Percentiles rank a stretch among this genome's conserved stretches.
Evolutionary conservation across 441 rosid species (phyloP).

Genomic region (Populus trichocarpa): DNA sequence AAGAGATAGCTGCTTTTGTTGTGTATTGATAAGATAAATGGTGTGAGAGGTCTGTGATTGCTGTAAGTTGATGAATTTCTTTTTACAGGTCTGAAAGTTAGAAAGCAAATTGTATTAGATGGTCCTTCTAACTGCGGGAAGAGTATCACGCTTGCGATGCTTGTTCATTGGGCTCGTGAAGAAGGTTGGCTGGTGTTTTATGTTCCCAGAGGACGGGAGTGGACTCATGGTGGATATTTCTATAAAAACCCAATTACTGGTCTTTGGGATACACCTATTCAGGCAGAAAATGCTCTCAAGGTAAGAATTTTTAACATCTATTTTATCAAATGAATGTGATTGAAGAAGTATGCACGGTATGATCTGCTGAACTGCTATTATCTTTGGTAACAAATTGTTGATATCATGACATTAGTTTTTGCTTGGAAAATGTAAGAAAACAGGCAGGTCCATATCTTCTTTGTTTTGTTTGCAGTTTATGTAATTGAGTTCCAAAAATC

Average conservation of each 20-base stretch:
- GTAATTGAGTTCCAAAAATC: background rate
- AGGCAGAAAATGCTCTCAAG: conserved; percentile 82
- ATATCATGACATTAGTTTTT: background rate
- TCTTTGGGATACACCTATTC: conserved; percentile 92
- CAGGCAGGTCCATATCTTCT: background rate
- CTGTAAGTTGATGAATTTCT: background rate
- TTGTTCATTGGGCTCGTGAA: conserved; percentile 96
- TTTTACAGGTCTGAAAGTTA: conserved; percentile 51
- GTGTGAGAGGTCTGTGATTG: background rate
- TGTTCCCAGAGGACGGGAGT: conserved; percentile 79
- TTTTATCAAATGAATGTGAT: background rate
- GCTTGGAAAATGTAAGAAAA: background rate
- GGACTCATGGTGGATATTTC: conserved; percentile 93
- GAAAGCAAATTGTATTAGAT: conserved; percentile 87
- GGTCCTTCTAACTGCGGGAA: conserved; percentile 92
- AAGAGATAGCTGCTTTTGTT: background rate
- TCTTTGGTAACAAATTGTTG: background rate
- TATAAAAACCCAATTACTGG: conserved; percentile 78
- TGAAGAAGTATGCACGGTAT: conserved; percentile 6
- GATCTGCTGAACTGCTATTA: conserved; percentile 4
- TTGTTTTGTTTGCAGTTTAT: background rate
- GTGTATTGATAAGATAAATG: background rate
- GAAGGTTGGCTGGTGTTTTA: conserved; percentile 97
- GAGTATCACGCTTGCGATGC: conserved; percentile 90
- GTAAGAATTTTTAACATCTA: conserved; percentile 35